Base-by-base conservation (phyloP, 169 alveolate species). In the Theileria equi region DNA sequence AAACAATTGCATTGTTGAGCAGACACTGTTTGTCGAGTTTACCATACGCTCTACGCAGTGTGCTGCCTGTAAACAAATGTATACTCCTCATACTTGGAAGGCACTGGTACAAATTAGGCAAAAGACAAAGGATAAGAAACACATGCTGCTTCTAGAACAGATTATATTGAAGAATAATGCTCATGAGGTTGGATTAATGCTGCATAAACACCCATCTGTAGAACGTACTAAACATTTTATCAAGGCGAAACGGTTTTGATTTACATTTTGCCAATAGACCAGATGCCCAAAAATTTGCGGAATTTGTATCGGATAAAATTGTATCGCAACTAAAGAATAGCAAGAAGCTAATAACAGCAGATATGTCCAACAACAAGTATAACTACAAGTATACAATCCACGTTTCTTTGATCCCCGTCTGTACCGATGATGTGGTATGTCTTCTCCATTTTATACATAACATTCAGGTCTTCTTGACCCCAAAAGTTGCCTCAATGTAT, bases 21-120 rank as follows among this genome's bases (percentile, higher is more conserved):
- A 96, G 86, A 91, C 97, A 59, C 64, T 87, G 25, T 73, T 94
- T 44, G 91, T 95, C 52, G 97, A 95, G 54, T 96, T 89, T 77
- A 76, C 91, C 25, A 93, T 96, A 48, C 90, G 86, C 49, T 90
- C 91, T 36, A 89, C 89, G 70, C 97, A 96, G 77, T 98, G 99
- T 81, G 98, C 94, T 36, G 98, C 96, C 78, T 98, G 99, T 79
- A 96, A 95, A 71, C 94, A 93, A 81, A 88, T 90, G 31, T 96
- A 89, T 87, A 98, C 99, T n/a, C 99, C 99, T 1, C 99, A 98
- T 82, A 93, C 97, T 8, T 98, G 99, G 99, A 91, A 92, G 35
- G 97, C 99, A 21, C 76, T 91, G 65, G 99, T 96, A 44, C 94
- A 95, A 80, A 91, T 95, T 19, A 89, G 99, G 58, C 98, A 98